Conservation (phyloP, 371 early-diverging fungal genomes). For the Syncephalastrum sp. region DNA sequence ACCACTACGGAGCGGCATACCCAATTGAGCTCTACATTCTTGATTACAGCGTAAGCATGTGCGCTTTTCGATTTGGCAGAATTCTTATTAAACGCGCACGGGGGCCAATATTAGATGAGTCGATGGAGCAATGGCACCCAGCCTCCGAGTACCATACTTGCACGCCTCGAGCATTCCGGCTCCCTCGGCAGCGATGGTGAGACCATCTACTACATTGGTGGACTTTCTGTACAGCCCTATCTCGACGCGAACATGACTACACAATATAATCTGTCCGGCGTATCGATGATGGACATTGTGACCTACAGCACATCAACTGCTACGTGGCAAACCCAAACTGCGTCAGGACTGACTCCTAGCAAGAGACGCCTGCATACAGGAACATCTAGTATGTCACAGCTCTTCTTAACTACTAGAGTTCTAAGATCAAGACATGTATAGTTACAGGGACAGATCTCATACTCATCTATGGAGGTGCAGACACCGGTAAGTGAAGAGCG, state of each 20-base stretch:
- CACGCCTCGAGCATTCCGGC: slow-evolving; percentile 4
- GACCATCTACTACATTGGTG: slow-evolving; percentile 8
- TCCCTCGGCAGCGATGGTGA: slow-evolving; percentile 2
- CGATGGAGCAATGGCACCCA: background rate
- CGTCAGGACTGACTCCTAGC: slow-evolving; percentile 1
- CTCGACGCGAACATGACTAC: background rate
- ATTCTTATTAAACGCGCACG: no score
- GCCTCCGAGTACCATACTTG: no score
- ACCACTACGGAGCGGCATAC: slow-evolving; percentile 8
- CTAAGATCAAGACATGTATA: background rate
- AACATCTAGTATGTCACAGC: slow-evolving; percentile 1
- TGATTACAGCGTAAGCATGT: no score
- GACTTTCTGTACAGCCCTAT: slow-evolving; percentile 1
- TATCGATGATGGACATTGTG: slow-evolving; percentile 3
- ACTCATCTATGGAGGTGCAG: slow-evolving; percentile 5
- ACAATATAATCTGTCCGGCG: background rate
- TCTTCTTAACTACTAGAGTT: background rate
- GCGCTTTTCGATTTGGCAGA: no score
- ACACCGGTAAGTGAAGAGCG: slow-evolving; percentile 1
- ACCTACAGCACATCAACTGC: background rate
- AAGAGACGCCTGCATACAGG: slow-evolving; percentile 5
- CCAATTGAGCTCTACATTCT: no score
- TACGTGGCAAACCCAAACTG: background rate
- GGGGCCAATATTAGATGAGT: no score
- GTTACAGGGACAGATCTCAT: slow-evolving; percentile 3